These are phyloP conservation scores for Homolaphlyctis polyrhiza DNA, from an alignment of 371 early-diverging fungal species.

Conservation along the genomic window DNA sequence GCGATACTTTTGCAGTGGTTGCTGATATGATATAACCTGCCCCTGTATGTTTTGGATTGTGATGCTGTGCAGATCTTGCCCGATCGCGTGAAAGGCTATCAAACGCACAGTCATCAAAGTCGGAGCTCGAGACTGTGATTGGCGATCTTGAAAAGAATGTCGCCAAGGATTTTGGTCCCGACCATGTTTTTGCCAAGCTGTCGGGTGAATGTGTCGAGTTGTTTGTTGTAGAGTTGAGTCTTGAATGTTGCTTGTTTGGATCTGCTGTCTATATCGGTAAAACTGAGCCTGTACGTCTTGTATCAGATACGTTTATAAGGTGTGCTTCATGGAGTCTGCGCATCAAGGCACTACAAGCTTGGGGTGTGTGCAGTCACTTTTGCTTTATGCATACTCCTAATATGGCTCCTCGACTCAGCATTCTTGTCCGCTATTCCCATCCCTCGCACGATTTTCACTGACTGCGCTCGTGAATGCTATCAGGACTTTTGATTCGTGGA, in stretches of 20 bases:
- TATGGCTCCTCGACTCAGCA: too few species aligned
- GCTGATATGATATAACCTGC: too few species aligned
- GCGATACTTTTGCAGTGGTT: too few species aligned
- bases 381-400: background rate
- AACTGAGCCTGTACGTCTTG: background rate
- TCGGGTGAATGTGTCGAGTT: background rate
- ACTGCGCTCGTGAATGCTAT: background rate
- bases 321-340: background rate
- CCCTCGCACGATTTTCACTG: background rate
- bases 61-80: too few species aligned
- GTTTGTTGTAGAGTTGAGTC: background rate
- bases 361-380: background rate
- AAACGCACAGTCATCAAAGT: too few species aligned
- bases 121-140: too few species aligned
- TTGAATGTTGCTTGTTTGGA: background rate
- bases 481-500: background rate
- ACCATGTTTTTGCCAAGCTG: background rate
- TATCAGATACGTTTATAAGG: background rate
- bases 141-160: too few species aligned
- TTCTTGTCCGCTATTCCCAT: background rate
- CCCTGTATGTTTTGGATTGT: too few species aligned
- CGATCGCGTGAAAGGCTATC: too few species aligned
- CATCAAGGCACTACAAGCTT: background rate
- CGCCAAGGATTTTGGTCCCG: background rate
- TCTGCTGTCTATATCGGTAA: background rate